phyloP scores from a whole-genome alignment of 1,284 basidiomycete genomes.

The Melampsora larici-populina region DNA sequence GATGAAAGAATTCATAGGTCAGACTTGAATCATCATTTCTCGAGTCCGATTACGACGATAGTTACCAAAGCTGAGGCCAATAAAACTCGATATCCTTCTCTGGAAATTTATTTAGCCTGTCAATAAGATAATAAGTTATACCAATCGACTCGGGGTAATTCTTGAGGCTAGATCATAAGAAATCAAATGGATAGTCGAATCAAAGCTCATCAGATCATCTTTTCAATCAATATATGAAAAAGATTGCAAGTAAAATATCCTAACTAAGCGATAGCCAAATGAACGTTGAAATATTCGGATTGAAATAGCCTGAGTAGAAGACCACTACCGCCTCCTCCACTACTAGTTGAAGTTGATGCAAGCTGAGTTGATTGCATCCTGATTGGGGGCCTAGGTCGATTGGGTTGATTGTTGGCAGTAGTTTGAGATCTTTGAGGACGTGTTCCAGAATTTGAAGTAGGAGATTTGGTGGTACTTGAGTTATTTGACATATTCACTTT shows the following conservation, averaged over 20 bases:
- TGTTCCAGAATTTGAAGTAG: too few species aligned
- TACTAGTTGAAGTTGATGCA: constrained; percentile 1
- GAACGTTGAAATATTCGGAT: constrained; percentile 51
- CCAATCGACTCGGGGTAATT: constrained; percentile 88
- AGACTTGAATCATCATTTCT: not conserved
- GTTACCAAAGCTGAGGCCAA: constrained; percentile 90
- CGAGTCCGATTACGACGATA: not conserved
- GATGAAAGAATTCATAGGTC: not conserved
- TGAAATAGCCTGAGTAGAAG: constrained; percentile 50
- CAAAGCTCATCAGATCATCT: not conserved
- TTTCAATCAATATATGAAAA: too few species aligned
- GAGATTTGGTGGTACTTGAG: too few species aligned
- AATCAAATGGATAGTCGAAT: constrained; percentile 1
- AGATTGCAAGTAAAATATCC: constrained; percentile 20
- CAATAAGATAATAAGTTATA: constrained; percentile 90
- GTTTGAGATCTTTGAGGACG: too few species aligned
- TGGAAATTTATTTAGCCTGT: constrained; percentile 72
- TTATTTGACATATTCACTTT: too few species aligned
- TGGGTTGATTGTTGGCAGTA: too few species aligned
- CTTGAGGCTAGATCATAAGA: constrained; percentile 59
- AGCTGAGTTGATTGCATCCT: not conserved
- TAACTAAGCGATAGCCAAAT: constrained; percentile 51
- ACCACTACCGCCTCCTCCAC: constrained; percentile 33
- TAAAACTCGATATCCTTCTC: constrained; percentile 82
- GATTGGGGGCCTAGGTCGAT: too few species aligned